Evolutionary conservation across 345 rosid genomes (phyloP).

Genomic region (Cardiospermum halicacabum): DNA sequence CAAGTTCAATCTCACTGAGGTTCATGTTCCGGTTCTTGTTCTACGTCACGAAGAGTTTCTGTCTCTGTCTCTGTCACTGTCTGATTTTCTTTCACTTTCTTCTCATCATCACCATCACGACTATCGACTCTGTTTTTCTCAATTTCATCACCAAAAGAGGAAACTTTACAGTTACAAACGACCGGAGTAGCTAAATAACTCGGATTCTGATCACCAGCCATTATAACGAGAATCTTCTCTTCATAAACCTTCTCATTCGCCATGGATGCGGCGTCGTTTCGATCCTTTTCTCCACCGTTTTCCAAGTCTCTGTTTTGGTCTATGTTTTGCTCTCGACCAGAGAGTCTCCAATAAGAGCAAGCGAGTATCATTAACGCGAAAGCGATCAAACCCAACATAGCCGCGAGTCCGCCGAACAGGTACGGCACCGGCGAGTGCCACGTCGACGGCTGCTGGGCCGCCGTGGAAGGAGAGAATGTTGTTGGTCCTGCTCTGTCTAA

Average conservation of each 20-base stretch:
- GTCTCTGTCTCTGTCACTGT: constrained; percentile 14
- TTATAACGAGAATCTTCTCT: constrained; percentile 61
- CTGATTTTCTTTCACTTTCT: constrained; percentile 34
- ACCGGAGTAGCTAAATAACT: constrained; percentile 68
- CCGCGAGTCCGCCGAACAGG: constrained; percentile 72
- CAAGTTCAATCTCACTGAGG: constrained; percentile 18
- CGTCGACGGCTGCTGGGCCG: constrained; percentile 41
- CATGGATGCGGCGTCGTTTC: constrained; percentile 29
- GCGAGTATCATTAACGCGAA: constrained; percentile 73
- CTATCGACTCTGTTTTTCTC: constrained; percentile 19
- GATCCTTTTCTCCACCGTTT: constrained; percentile 39
- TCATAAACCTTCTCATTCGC: constrained; percentile 35
- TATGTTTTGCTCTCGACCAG: constrained; percentile 24
- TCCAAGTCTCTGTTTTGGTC: constrained; percentile 25
- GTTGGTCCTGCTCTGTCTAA: constrained; percentile 1
- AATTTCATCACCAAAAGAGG: constrained; percentile 30
- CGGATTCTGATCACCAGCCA: constrained; percentile 72
- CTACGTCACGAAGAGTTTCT: too few relatives aligned
- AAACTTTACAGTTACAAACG: constrained; percentile 32
- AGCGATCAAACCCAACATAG: constrained; percentile 73
- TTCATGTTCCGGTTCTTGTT: constrained; percentile 17
- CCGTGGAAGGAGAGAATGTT: constrained; percentile 17
- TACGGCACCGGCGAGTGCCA: constrained; percentile 85
- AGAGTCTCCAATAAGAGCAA: constrained; percentile 63
- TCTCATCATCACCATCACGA: too few relatives aligned